Conservation (phyloP, 805 yeast genomes). For the Millerozyma miso region DNA sequence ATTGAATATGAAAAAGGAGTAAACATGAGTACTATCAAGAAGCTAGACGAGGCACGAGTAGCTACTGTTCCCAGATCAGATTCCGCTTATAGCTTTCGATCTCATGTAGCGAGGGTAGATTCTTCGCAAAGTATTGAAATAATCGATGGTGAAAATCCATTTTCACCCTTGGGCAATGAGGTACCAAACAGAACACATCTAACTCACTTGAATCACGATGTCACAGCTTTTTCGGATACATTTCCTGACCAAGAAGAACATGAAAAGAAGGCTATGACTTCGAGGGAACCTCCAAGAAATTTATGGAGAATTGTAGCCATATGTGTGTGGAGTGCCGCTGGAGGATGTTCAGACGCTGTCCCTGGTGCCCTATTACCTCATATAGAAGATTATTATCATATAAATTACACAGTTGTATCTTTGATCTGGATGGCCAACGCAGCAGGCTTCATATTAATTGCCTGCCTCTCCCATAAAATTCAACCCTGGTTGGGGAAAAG, state of each 20-base stretch:
- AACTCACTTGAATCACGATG: background rate
- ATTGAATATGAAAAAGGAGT: background rate
- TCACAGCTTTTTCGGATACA: background rate
- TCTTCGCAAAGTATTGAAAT: background rate
- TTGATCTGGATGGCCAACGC: conserved; percentile 27
- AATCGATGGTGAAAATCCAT: background rate
- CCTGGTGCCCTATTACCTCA: conserved; percentile 26
- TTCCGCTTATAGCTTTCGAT: background rate
- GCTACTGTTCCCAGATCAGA: background rate
- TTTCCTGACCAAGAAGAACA: conserved; percentile 4
- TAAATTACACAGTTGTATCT: conserved; percentile 22
- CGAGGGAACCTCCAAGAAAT: conserved; percentile 22
- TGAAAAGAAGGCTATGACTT: conserved; percentile 27
- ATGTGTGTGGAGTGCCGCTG: conserved; percentile 15
- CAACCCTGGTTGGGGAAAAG: conserved; percentile 18
- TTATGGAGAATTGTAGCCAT: conserved; percentile 13
- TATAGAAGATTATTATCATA: conserved; percentile 20
- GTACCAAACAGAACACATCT: background rate
- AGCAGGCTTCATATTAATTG: conserved; percentile 22
- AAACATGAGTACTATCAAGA: background rate
- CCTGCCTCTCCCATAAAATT: conserved; percentile 20
- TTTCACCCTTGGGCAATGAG: background rate
- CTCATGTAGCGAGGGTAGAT: background rate
- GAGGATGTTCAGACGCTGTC: conserved; percentile 24
- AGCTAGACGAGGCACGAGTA: conserved; percentile 1